Base-by-base conservation (phyloP, 495 filamentous ascomycete genomes). In the Clavariopsis aquatica region DNA sequence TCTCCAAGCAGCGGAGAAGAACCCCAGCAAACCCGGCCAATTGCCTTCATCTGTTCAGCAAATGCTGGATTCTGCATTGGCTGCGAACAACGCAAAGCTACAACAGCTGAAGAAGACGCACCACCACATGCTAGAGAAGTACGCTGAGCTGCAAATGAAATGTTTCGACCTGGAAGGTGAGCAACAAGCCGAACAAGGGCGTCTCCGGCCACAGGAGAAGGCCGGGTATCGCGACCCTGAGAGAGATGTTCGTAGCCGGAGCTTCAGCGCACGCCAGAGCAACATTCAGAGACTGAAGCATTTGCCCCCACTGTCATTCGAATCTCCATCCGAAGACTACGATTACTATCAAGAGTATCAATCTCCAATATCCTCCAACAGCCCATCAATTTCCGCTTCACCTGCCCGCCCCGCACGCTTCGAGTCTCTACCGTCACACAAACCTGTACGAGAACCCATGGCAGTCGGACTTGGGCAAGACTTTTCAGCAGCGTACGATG, bases 51-150 rank as follows among this genome's bases (percentile, higher is more conserved):
- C 69, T 22, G 72, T 78, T 10, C 79, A 82, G 54, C 69, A 70
- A 24, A 78, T 83, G 72, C 71, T 84, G 13, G 81, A 84, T 52
- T 74, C 64, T 15, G 81, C 81, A 17, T 66, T 83, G 46, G 72
- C 75, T 45, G 73, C 73, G 20, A 76, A 72, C 38, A 76, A 79
- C 34, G 67, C 72, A 17, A 78, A 80, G 29, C 69, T 83, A 45
- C 64, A 69, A 3, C 75, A 81, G 38, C 60, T 84, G 19, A 77
- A 81, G 54, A 79, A 78, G 71, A 69, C 73, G 7, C 73, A 80
- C 49, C 73, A 78, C 1, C 64, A 70, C 15, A 72, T 86, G 53
- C 52, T 73, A 24, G 65, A 76, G 29, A 59, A 68, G 53, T 69
- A 76, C 59, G 73, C 69, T 17, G 73, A 78, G 36, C 69, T 77